These are phyloP conservation scores for Debaryomyces maramus DNA, from an alignment of 805 yeast species.

Conservation along the genomic window DNA sequence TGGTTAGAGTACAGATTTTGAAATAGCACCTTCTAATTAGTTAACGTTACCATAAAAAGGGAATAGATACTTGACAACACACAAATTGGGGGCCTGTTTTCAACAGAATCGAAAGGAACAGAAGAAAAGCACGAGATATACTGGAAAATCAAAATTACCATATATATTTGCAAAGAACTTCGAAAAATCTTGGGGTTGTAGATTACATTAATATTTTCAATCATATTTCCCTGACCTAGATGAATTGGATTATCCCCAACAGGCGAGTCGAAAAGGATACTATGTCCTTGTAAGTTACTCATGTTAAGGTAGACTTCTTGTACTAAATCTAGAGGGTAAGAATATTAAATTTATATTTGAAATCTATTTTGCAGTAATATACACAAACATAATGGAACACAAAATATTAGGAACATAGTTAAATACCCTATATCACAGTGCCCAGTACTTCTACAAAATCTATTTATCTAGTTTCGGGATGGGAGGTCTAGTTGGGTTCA, in stretches of 20 bases:
- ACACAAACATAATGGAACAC: conserved; percentile 2
- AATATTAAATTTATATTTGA: neutral
- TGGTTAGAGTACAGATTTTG: neutral
- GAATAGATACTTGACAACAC: conserved; percentile 22
- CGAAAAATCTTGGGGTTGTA: conserved; percentile 14
- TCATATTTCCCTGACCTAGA: conserved; percentile 10
- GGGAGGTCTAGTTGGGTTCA: conserved; percentile 21
- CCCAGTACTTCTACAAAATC: neutral
- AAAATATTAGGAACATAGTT: neutral
- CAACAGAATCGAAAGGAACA: conserved; percentile 36
- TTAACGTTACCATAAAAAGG: conserved; percentile 21
- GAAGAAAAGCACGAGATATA: conserved; percentile 29
- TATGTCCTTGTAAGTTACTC: conserved; percentile 11
- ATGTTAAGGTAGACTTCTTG: conserved; percentile 1
- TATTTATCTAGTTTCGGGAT: conserved; percentile 7
- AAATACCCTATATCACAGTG: neutral
- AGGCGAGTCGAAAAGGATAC: conserved; percentile 17
- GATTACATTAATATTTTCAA: conserved; percentile 14
- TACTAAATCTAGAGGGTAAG: neutral
- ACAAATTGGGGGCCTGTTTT: conserved; percentile 29
- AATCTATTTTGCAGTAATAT: neutral
- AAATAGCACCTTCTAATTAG: neutral
- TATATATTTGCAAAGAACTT: conserved; percentile 16
- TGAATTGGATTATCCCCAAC: conserved; percentile 12
- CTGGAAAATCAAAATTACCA: conserved; percentile 25